Percentiles rank a stretch among this genome's conserved stretches.
Conservation (phyloP, 148 eudicot genomes). For the Vaccinium darrowii region DNA sequence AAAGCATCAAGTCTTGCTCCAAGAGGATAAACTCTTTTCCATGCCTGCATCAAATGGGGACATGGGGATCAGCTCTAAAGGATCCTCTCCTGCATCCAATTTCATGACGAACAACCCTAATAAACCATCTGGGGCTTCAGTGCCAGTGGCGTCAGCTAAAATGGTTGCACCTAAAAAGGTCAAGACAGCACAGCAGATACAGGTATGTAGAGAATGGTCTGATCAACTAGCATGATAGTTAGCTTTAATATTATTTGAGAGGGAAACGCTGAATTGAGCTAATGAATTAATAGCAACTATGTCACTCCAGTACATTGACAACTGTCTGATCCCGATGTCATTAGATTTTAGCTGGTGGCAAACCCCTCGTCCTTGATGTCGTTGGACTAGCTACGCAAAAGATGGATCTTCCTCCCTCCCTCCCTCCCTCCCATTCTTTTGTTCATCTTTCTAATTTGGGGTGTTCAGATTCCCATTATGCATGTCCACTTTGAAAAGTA, state of each 20-base stretch:
- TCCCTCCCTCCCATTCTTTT: neutral
- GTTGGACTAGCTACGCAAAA: neutral
- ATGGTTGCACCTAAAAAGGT: neutral
- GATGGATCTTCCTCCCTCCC: neutral
- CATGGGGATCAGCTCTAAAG: constrained; percentile 1
- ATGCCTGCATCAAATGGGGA: neutral
- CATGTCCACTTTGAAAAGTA: neutral
- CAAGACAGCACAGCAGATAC: neutral
- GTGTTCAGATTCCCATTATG: neutral
- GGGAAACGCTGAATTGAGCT: neutral
- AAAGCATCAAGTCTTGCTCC: neutral
- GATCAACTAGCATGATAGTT: neutral
- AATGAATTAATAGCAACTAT: neutral
- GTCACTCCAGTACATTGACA: neutral
- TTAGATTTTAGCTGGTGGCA: neutral
- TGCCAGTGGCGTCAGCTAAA: neutral
- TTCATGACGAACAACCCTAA: neutral
- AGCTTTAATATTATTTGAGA: neutral
- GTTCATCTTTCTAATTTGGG: neutral
- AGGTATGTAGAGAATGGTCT: neutral
- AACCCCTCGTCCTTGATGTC: neutral
- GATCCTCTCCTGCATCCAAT: neutral
- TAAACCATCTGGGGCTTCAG: neutral
- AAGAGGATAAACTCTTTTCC: neutral
- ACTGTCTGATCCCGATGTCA: neutral